Evolutionary conservation across 2,329 filamentous ascomycete species (phyloP).

Genomic region (Fusarium buharicum): DNA sequence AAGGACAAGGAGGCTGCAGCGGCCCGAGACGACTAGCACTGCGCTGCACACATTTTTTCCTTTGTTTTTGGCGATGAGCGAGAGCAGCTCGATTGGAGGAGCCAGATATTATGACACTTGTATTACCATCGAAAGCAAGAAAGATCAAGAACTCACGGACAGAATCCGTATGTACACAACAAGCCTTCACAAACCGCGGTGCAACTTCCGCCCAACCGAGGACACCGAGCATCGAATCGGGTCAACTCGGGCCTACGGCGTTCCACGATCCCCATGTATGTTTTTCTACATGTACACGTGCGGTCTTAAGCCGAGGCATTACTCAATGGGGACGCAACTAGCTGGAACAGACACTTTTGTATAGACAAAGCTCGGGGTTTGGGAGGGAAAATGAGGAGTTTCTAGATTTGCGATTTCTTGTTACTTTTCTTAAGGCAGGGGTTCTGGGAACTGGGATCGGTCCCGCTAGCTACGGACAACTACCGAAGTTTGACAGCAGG

Average conservation of each 20-base stretch:
- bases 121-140: slow-evolving; percentile 30
- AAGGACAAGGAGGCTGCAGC: slow-evolving; percentile 46
- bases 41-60: neutral
- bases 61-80: slow-evolving; percentile 1
- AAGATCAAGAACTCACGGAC: slow-evolving; percentile 13
- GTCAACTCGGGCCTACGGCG: slow-evolving; percentile 38
- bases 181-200: slow-evolving; percentile 29
- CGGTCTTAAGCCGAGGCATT: slow-evolving; percentile 40
- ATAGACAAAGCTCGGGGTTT: slow-evolving; percentile 9
- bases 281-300: slow-evolving; percentile 19
- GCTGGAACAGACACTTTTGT: neutral
- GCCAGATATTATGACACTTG: slow-evolving; percentile 7
- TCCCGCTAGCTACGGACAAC: slow-evolving; percentile 35
- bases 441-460: slow-evolving; percentile 29
- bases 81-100: slow-evolving; percentile 11
- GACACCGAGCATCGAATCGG: slow-evolving; percentile 33
- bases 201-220: slow-evolving; percentile 42
- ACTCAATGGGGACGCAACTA: neutral
- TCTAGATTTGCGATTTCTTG: slow-evolving; percentile 3
- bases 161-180: slow-evolving; percentile 24
- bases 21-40: slow-evolving; percentile 48
- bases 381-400: slow-evolving; percentile 19
- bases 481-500: slow-evolving; percentile 35
- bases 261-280: slow-evolving; percentile 2
- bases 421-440: slow-evolving; percentile 21